Base-by-base conservation (phyloP, 2,329 filamentous ascomycete genomes). In the Nothophaeocryptopus gaeumannii region DNA sequence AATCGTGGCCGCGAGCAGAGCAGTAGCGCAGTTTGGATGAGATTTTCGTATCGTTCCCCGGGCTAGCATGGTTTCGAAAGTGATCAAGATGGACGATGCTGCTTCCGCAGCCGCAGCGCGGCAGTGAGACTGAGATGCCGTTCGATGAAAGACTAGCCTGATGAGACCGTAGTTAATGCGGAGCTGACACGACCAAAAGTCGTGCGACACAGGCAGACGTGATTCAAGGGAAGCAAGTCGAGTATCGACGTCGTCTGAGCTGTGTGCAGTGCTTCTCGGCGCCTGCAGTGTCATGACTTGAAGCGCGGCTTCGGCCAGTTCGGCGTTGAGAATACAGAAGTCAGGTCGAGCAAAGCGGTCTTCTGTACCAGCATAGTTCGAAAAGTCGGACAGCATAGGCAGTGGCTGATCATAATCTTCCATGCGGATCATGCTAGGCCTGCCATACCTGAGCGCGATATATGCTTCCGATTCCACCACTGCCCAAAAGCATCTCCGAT, bases 331-430 rank as follows among this genome's bases (percentile, higher is more conserved):
- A 13, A 38, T 30, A 14, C 46, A 40, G 26, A 45, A 53, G 3
- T 53, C 35, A 8, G 16, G 26, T n/a, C 38, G 20, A 5, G 41
- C 34, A 10, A 32, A 13, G 1, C 5, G 14, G n/a, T 49, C 45
- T 7, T 13, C 11, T 3, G 30, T 39, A 13, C 45, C 50, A 30
- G 36, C 34, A 12, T 39, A 39, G 20, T 41, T 41, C 10, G 9
- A 14, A 37, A 48, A 49, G 11, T 53, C 50, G 14, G 32, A 20
- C 16, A 11, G 29, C 4, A 13, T 13, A 14, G 49, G 50, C 8
- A 36, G 20, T 11, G 50, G 45, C 37, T 53, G 50, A 31, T 53
- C 50, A n/a, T 49, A 53, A 15, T 53, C 50, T 32, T 53, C 50
- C 5, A 20, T 11, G 7, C 50, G 26, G 13, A 53, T 45, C 40